phyloP scores from a whole-genome alignment of 345 rosid genomes.

The Nephelium lappaceum region DNA sequence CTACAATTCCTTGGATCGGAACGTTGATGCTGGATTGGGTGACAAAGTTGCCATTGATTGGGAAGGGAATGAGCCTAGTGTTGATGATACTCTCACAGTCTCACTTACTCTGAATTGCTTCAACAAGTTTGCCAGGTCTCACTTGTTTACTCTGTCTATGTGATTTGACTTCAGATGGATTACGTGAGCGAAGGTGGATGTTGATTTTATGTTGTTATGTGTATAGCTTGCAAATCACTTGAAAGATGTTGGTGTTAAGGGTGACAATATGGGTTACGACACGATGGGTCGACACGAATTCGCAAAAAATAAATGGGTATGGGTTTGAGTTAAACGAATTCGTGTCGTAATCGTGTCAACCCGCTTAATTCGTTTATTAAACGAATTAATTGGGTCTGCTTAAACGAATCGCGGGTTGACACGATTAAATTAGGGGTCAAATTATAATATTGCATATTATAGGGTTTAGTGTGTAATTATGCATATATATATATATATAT shows the following conservation, averaged over 20 bases:
- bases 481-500: no score
- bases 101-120: slow-evolving; percentile 79
- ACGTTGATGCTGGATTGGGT: slow-evolving; percentile 78
- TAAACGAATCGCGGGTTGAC: no score
- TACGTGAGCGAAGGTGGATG: not conserved
- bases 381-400: no score
- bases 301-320: no score
- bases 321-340: no score
- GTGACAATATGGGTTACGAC: no score
- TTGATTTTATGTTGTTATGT: slow-evolving; percentile 22
- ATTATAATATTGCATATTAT: no score
- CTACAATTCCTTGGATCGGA: slow-evolving; percentile 89
- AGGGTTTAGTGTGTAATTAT: no score
- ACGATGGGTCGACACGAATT: no score
- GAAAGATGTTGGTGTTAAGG: slow-evolving; percentile 87
- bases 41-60: slow-evolving; percentile 83
- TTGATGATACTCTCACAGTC: slow-evolving; percentile 63
- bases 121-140: slow-evolving; percentile 88
- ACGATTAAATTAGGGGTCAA: no score
- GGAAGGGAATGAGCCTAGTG: slow-evolving; percentile 84
- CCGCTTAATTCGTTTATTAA: no score
- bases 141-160: not conserved
- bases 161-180: not conserved
- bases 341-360: no score
- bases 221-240: slow-evolving; percentile 89